A percentile compares a stretch with the other conserved stretches of the same genome.
Conservation (phyloP, 2,329 filamentous ascomycete genomes). For the Aspergillus fijiensis region DNA sequence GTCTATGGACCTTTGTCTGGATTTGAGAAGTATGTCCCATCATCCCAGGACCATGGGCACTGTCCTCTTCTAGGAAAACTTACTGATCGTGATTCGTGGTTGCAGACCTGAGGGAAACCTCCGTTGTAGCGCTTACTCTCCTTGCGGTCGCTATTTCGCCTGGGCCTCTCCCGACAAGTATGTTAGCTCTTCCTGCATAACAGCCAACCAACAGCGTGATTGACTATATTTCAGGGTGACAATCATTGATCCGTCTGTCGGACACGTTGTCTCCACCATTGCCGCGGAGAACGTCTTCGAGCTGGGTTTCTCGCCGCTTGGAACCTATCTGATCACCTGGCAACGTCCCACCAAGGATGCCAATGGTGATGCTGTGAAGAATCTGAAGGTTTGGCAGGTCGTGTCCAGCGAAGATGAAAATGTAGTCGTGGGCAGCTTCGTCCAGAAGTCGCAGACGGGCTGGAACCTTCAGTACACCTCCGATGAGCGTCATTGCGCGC, state of each 20-base stretch:
- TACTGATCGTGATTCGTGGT: conserved; percentile 13
- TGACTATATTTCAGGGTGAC: conserved; percentile 60
- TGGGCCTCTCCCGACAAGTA: conserved; percentile 82
- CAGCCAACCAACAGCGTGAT: conserved; percentile 3
- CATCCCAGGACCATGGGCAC: not conserved
- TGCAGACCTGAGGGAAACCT: conserved; percentile 85
- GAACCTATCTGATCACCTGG: conserved; percentile 94
- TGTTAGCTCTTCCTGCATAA: conserved; percentile 20
- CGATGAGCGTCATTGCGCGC: conserved; percentile 91
- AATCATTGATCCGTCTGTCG: conserved; percentile 77
- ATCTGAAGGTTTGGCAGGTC: conserved; percentile 93
- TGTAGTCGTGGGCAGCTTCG: conserved; percentile 77
- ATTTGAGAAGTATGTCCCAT: conserved; percentile 58
- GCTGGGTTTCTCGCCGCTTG: conserved; percentile 86
- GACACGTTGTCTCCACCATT: conserved; percentile 71
- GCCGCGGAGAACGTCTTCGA: conserved; percentile 85
- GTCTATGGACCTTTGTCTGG: conserved; percentile 81
- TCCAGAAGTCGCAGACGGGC: conserved; percentile 91
- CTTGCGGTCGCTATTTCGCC: conserved; percentile 92
- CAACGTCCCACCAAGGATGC: conserved; percentile 92
- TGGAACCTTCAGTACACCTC: conserved; percentile 97
- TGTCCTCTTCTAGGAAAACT: too few species aligned
- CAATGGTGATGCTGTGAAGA: conserved; percentile 89
- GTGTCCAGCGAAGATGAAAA: conserved; percentile 65
- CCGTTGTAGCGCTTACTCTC: conserved; percentile 92